phyloP scores from a whole-genome alignment of 805 yeast species.

The Kodamaea fukazawae region DNA sequence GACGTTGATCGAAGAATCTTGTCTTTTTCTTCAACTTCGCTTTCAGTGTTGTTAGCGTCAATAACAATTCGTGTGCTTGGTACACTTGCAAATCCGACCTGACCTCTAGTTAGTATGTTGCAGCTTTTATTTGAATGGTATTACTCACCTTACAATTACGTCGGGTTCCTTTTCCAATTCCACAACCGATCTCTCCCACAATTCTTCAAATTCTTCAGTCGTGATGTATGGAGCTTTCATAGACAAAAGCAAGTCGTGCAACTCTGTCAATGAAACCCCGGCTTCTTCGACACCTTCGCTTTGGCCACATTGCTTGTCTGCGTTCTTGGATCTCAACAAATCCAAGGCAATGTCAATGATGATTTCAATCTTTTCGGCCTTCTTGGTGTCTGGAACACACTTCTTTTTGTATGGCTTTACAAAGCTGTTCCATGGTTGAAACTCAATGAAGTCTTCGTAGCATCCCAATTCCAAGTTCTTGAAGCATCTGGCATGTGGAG shows the following conservation, averaged over 20 bases:
- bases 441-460: conserved; percentile 58
- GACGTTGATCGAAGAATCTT: conserved; percentile 72
- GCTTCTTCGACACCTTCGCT: conserved; percentile 43
- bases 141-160: conserved; percentile 74
- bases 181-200: conserved; percentile 65
- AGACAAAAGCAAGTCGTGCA: conserved; percentile 49
- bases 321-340: conserved; percentile 65
- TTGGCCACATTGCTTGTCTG: conserved; percentile 58
- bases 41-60: conserved; percentile 40
- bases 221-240: conserved; percentile 47
- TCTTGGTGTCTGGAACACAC: conserved; percentile 74
- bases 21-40: conserved; percentile 38
- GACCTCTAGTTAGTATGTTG: conserved; percentile 11
- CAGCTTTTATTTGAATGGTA: too few relatives aligned
- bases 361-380: conserved; percentile 62
- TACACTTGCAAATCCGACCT: conserved; percentile 16
- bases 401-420: conserved; percentile 44
- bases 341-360: conserved; percentile 67
- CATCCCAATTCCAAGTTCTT: conserved; percentile 62
- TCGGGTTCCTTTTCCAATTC: conserved; percentile 67
- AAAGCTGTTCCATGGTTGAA: conserved; percentile 52
- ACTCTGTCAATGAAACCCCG: conserved; percentile 49
- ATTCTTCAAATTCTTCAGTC: conserved; percentile 66
- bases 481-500: conserved; percentile 75
- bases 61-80: conserved; percentile 14